Evolutionary conservation across 148 eudicot genomes (phyloP), one percentile per base, ranked within the genome.

Genomic region (Rhododendron williamsianum): DNA sequence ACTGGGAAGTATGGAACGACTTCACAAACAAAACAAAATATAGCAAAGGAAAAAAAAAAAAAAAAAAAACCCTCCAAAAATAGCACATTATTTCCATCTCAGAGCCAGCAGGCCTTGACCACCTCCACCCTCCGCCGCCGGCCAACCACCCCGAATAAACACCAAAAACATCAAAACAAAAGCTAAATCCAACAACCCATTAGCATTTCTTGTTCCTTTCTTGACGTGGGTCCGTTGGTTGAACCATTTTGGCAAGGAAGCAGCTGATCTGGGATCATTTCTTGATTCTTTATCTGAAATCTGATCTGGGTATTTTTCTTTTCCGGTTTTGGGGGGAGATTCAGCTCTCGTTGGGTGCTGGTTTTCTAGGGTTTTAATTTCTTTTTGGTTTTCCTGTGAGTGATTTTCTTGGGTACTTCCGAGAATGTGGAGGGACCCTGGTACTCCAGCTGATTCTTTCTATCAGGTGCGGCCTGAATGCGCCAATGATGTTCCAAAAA

Each of bases 381-480:
- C 3, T 13, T 25, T 78, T 63, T 8, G 41, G 33, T 15, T 35
- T 80, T 45, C 3, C 72, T 74, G 80, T 84, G 84, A 56, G 52
- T 41, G 60, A 52, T 60, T 76, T 77, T 33, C 43, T 54, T 83
- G 51, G 43, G 18, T 54, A 15, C 56, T 87, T 73, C 86, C 46
- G 91, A 90, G 83, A 88, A 90, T 94, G 93, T 94, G 96, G 94
- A 87, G 91, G 87, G 94, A 93, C 85, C 90, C 89, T 33, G 98
- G 97, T 8, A 86, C 90, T 84, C 92, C 98, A 85, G 91, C 95
- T 84, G 98, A 95, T 90, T 90, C 92, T 48, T 95, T 91, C 85
- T 95, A 95, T 89, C 87, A 93, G 92, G 92, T 95, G 80, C 92
- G 94, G 51, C 89, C 98, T 72, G 98, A 94, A 86, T 90, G 91